Base-by-base conservation (phyloP, 1,284 basidiomycete species). In the Apiotrichum sp. region DNA sequence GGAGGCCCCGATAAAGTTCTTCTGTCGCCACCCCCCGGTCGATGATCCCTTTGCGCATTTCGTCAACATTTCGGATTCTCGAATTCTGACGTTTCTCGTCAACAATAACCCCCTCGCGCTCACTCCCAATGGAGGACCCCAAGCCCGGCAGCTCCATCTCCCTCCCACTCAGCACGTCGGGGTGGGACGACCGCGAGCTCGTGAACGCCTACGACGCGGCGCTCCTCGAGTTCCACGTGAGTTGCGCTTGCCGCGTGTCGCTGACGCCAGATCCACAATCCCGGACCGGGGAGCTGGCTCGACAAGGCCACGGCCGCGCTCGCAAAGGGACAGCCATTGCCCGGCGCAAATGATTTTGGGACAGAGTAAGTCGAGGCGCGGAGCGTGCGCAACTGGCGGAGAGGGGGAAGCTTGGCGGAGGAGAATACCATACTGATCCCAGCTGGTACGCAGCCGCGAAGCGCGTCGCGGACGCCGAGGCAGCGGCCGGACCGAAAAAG, bases 151-250 rank as follows among this genome's bases (percentile, higher is more conserved):
- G 51, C 10, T 38, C 57, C 10, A 46, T 55, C 40, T 45, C 48
- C 50, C 52, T 55, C 14, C 16, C 38, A 32, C 38, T 38, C 53
- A 40, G 39, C 22, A 32, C 36, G 14, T 45, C 47, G 5, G 70
- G 68, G 36, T 77, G 75, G 75, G 75, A 77, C 54, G 75, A 77
- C 61, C 50, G 68, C 13, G 74, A 75, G 55, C 65, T 77, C 11
- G 62, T 77, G 44, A 66, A 66, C 44, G 70, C 70, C 10, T 74
- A 69, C 56, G 73, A 77, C 59, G 68, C 72, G 1, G 74, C 75
- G 0, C 64, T 73, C 50, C 66, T 72, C 41, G 74, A 77, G 58
- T 77, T 75, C 56, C 73, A 73, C 47, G 74, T 75, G 58, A 54
- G 71, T 31, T 9, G 9, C 1, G 6, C 36, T 35, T 33, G n/a